phyloP scores from a whole-genome alignment of 495 filamentous ascomycete genomes.

The Daldinia caldariorum region DNA sequence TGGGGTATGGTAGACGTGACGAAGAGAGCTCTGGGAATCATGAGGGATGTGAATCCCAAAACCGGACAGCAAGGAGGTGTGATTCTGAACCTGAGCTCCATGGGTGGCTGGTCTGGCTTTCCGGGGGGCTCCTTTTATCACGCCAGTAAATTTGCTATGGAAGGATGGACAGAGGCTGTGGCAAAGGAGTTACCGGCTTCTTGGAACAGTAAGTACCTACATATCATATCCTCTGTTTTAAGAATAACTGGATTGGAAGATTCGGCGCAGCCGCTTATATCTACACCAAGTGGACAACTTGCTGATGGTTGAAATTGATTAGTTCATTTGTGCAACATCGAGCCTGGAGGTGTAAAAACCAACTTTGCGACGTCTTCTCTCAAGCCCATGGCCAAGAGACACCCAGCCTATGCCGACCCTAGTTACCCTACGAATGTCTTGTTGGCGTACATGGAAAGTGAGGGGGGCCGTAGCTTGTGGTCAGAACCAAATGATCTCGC shows the following conservation, averaged over 20 bases:
- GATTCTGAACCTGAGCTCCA: constrained; percentile 63
- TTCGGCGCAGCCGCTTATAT: neutral
- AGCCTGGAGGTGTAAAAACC: constrained; percentile 63
- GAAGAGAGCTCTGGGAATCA: constrained; percentile 55
- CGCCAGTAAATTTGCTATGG: constrained; percentile 65
- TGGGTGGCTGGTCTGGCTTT: constrained; percentile 60
- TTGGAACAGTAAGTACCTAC: constrained; percentile 62
- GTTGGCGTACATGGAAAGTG: constrained; percentile 48
- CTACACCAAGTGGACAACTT: neutral
- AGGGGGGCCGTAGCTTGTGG: constrained; percentile 46
- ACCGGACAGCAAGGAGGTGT: constrained; percentile 56
- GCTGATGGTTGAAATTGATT: neutral
- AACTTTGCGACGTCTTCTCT: constrained; percentile 49
- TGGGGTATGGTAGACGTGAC: constrained; percentile 61
- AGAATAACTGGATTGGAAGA: neutral
- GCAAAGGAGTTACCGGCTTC: constrained; percentile 59
- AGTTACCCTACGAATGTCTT: constrained; percentile 52
- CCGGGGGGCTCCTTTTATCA: constrained; percentile 63
- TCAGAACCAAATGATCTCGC: constrained; percentile 52
- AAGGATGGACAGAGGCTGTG: constrained; percentile 65
- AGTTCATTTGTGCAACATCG: constrained; percentile 60
- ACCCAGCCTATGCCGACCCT: constrained; percentile 53
- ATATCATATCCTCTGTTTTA: neutral
- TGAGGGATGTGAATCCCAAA: constrained; percentile 55
- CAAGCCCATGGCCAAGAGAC: constrained; percentile 35